These are phyloP conservation scores for Toxicodendron radicans DNA, from an alignment of 345 rosid genomes.

Conservation along the genomic window DNA sequence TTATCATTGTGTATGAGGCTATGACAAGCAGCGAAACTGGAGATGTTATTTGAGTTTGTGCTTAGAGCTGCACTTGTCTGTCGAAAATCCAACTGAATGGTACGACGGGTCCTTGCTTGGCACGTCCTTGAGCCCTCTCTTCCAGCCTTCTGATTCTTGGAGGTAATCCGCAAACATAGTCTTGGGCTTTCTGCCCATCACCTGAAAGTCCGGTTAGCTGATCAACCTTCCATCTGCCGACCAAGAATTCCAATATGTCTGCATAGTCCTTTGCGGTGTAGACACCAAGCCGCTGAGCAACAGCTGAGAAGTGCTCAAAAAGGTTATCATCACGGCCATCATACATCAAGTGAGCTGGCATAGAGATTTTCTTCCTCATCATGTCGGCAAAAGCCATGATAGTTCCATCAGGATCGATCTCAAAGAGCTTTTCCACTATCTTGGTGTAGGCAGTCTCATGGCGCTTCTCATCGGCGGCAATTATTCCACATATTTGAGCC, in stretches of 20 bases:
- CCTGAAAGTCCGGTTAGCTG: slow-evolving; percentile 66
- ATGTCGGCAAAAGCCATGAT: slow-evolving; percentile 79
- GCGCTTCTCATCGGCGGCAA: slow-evolving; percentile 92
- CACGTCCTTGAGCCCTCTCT: slow-evolving; percentile 80
- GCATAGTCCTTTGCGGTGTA: slow-evolving; percentile 90
- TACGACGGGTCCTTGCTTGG: slow-evolving; percentile 47
- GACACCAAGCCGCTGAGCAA: slow-evolving; percentile 86
- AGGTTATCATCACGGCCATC: slow-evolving; percentile 73
- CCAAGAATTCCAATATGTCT: slow-evolving; percentile 81
- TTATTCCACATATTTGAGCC: slow-evolving; percentile 90
- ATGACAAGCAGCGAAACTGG: slow-evolving; percentile 6
- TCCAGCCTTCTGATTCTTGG: slow-evolving; percentile 75
- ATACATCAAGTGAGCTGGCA: slow-evolving; percentile 96
- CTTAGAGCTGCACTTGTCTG: slow-evolving; percentile 65
- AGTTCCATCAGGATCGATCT: slow-evolving; percentile 82
- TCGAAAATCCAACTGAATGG: slow-evolving; percentile 89
- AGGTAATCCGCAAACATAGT: slow-evolving; percentile 70
- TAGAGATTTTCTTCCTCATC: slow-evolving; percentile 94
- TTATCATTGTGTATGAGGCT: background rate
- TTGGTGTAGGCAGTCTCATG: slow-evolving; percentile 93
- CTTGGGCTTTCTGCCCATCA: slow-evolving; percentile 85
- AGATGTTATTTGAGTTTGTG: slow-evolving; percentile 2
- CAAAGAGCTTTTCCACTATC: slow-evolving; percentile 82
- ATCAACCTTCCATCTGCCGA: slow-evolving; percentile 74
- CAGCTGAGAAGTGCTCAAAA: slow-evolving; percentile 74